A percentile compares a stretch with the other conserved stretches of the same genome.
phyloP scores from a whole-genome alignment of 495 filamentous ascomycete genomes.

The Lepidopterella palustris region DNA sequence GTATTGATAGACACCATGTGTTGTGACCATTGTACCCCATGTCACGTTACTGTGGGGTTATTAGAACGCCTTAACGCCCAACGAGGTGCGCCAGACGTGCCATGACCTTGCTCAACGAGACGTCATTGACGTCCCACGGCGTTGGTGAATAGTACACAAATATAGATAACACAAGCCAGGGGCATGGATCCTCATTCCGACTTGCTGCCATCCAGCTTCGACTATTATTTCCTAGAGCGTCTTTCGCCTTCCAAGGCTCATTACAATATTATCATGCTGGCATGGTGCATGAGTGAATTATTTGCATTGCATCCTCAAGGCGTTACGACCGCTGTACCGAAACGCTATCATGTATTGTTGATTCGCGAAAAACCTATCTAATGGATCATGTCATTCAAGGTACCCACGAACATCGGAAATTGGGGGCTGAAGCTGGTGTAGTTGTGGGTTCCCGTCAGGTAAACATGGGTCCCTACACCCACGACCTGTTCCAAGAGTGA shows the following conservation, averaged over 20 bases:
- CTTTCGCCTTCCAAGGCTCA: background rate
- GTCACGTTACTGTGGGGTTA: background rate
- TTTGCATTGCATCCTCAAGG: conserved; percentile 14
- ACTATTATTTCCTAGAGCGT: background rate
- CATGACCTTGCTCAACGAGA: too few relatives aligned
- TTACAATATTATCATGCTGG: background rate
- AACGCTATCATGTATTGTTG: background rate
- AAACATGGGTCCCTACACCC: conserved; percentile 12
- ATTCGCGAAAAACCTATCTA: conserved; percentile 3
- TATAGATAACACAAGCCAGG: background rate
- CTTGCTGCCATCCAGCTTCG: background rate
- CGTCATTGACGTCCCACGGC: background rate
- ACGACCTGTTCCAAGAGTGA: conserved; percentile 6
- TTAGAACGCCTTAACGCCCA: too few relatives aligned
- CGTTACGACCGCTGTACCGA: conserved; percentile 20
- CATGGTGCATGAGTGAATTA: conserved; percentile 9
- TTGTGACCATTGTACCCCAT: background rate
- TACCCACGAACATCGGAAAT: conserved; percentile 13
- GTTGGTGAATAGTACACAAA: background rate
- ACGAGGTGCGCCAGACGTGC: too few relatives aligned
- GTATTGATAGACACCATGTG: background rate
- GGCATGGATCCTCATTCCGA: background rate
- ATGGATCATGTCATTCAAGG: conserved; percentile 12
- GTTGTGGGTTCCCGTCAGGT: conserved; percentile 13
- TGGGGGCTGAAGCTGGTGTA: conserved; percentile 20